Conservation (phyloP, 2,329 filamentous ascomycete genomes). For the Falciphora oryzae region DNA sequence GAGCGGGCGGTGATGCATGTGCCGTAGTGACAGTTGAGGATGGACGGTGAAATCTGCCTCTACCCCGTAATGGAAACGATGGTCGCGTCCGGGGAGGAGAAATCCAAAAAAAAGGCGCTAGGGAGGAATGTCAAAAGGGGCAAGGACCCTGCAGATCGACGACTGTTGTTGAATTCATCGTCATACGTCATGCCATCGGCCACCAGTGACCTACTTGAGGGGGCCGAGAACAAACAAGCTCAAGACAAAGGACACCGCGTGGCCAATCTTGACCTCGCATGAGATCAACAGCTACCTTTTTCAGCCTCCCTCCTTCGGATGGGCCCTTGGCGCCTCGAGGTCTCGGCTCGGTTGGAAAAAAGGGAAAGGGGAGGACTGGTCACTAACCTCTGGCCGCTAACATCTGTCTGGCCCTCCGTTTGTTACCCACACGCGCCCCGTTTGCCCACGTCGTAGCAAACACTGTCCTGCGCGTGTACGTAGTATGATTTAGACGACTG, state of each 20-base stretch:
- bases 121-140: neutral
- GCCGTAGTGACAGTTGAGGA: neutral
- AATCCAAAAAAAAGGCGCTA: neutral
- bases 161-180: constrained; percentile 9
- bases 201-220: neutral
- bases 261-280: constrained; percentile 9
- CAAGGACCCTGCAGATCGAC: constrained; percentile 12
- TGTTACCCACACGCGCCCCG: neutral
- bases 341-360: neutral
- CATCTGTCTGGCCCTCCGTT: neutral
- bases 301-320: neutral
- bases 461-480: neutral
- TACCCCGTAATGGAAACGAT: neutral
- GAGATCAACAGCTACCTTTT: neutral
- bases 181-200: constrained; percentile 10
- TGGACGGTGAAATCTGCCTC: neutral
- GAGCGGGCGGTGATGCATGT: neutral
- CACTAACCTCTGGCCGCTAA: neutral
- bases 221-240: neutral
- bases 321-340: neutral
- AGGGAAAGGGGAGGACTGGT: neutral
- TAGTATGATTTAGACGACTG: neutral
- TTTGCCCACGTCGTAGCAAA: neutral
- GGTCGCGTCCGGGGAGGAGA: neutral
- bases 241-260: neutral